Conservation (phyloP, 805 yeast species). For the Candida xyloterini region DNA sequence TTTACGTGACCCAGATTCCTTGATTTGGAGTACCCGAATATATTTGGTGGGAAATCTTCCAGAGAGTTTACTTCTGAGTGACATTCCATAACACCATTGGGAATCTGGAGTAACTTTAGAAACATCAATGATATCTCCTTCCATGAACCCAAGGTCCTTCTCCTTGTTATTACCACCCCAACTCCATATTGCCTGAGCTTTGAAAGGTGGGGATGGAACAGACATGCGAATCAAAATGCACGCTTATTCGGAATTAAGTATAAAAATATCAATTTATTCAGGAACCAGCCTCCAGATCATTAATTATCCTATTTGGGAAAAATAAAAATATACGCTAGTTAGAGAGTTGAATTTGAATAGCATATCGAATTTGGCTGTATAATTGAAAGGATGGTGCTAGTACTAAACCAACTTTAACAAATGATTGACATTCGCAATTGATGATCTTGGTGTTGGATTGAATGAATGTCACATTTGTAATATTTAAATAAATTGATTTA, state of each 20-base stretch:
- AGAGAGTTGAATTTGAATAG: neutral
- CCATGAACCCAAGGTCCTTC: constrained; percentile 82
- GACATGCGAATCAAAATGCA: constrained; percentile 6
- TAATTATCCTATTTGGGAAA: constrained; percentile 10
- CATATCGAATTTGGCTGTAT: neutral
- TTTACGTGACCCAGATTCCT: constrained; percentile 19
- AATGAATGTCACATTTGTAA: too few species aligned
- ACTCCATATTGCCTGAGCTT: constrained; percentile 65
- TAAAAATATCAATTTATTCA: constrained; percentile 1
- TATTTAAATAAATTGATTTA: too few species aligned
- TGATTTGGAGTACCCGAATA: constrained; percentile 53
- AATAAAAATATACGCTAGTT: constrained; percentile 4
- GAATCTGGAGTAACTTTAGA: constrained; percentile 71
- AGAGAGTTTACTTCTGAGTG: constrained; percentile 72
- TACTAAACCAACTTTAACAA: too few species aligned
- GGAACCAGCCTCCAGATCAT: constrained; percentile 14
- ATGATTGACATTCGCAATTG: too few species aligned
- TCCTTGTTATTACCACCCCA: constrained; percentile 92
- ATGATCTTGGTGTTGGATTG: too few species aligned
- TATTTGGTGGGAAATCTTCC: constrained; percentile 89
- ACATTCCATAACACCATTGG: constrained; percentile 86
- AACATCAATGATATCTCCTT: constrained; percentile 89
- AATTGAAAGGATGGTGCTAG: too few species aligned
- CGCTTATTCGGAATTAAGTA: neutral
- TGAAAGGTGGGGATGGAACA: constrained; percentile 26